Evolutionary conservation across 306 rosid genomes (phyloP), one percentile per base, ranked within the genome.

Genomic region (Argentina anserina): DNA sequence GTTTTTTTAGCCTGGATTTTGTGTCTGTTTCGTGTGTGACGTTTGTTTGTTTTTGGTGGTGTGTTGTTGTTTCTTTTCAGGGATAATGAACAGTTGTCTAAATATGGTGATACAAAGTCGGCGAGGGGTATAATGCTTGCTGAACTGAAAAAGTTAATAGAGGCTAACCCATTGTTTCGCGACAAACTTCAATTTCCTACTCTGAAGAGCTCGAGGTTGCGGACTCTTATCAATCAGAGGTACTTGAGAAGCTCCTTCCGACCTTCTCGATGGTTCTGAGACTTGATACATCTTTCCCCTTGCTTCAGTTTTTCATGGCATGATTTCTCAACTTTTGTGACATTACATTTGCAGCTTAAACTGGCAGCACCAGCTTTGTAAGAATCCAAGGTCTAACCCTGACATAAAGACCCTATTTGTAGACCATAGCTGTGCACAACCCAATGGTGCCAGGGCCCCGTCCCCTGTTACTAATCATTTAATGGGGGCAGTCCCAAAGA

Each of bases 301-400:
- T 68, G 40, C 75, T 75, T 71, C 9, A 34, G 6, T 45, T 68
- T 37, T 68, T 12, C 34, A 53, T 45, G 59, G 61, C 40, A 59
- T 33, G 58, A 45, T 79, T 66, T 50, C 28, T 75, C 71, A 12
- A 52, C 37, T 50, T 40, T 71, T 66, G 45, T 39, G 17, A 50
- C 47, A 47, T 85, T 67, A 80, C 46, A 65, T 56, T 78, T 80
- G 87, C 93, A 95, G 99, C 82, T 88, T 95, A 82, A 95, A 95
- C 73, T 95, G 99, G 99, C 99, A 95, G 84, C 99, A 95, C 86
- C 99, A 95, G 78, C 99, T 95, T 74, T 95, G 99, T 82, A 95
- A 95, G 93, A 95, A 87, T 73, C 99, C 99, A 37, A 88, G 97
- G 86, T 76, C 99, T 55, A 95, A 95, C 65, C 99, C 99, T 79